phyloP scores from a whole-genome alignment of 148 eudicot species.

The Cornus kousa region DNA sequence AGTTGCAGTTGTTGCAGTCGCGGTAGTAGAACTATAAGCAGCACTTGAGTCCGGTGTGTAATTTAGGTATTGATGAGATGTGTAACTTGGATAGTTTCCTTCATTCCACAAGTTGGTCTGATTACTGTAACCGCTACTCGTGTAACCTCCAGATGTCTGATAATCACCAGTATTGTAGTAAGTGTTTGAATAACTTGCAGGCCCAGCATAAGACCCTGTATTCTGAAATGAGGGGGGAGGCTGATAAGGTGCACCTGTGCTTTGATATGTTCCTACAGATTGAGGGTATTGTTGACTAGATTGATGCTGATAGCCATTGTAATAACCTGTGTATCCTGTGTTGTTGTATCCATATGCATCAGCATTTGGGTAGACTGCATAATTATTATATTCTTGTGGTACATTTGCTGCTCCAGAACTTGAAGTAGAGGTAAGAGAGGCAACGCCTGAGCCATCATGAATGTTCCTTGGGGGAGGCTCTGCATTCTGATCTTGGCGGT shows the following conservation, averaged over 20 bases:
- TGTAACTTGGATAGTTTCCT: slow-evolving; percentile 66
- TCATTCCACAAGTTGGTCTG: slow-evolving; percentile 75
- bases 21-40: slow-evolving; percentile 58
- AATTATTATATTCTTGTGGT: slow-evolving; percentile 58
- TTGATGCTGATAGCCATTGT: slow-evolving; percentile 77
- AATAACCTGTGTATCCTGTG: slow-evolving; percentile 73
- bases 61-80: slow-evolving; percentile 61
- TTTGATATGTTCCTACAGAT: slow-evolving; percentile 87
- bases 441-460: slow-evolving; percentile 46
- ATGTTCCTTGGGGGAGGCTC: slow-evolving; percentile 40
- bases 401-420: slow-evolving; percentile 50
- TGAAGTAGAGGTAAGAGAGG: slow-evolving; percentile 49
- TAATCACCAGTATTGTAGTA: slow-evolving; percentile 99
- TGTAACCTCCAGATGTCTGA: slow-evolving; percentile 93
- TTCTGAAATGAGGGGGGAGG: slow-evolving; percentile 99
- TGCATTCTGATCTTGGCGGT: slow-evolving; percentile 47
- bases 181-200: slow-evolving; percentile 98
- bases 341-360: slow-evolving; percentile 70
- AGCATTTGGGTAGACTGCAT: slow-evolving; percentile 52
- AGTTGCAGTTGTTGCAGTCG: slow-evolving; percentile 37
- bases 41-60: slow-evolving; percentile 69
- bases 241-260: slow-evolving; percentile 99
- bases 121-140: slow-evolving; percentile 68
- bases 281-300: slow-evolving; percentile 69
- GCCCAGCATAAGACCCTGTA: slow-evolving; percentile 97